Percentiles rank a stretch among this genome's conserved stretches.
phyloP scores from a whole-genome alignment of 257 asterid species.

The Sherardia arvensis region DNA sequence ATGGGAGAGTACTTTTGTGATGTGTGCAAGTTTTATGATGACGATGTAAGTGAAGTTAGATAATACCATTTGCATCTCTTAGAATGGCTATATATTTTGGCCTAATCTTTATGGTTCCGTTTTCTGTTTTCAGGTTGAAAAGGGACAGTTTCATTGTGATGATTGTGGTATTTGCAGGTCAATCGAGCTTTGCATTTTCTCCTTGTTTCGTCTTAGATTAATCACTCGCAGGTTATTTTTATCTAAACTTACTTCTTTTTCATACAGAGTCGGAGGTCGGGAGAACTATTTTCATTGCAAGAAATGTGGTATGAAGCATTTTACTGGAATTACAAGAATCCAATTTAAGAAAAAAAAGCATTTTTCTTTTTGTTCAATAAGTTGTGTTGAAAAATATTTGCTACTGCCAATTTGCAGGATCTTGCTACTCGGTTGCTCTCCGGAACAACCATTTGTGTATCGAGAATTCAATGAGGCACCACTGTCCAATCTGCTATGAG shows the following conservation, averaged over 20 bases:
- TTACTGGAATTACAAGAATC: background rate
- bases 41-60: conserved; percentile 47
- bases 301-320: conserved; percentile 62
- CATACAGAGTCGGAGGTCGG: conserved; percentile 67
- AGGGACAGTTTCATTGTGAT: conserved; percentile 86
- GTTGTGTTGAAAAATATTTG: background rate
- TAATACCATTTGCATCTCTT: background rate
- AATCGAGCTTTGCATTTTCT: conserved; percentile 8
- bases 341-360: background rate
- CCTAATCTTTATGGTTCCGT: background rate
- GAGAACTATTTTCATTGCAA: conserved; percentile 89
- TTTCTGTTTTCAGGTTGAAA: conserved; percentile 41
- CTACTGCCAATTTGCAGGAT: conserved; percentile 33
- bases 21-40: conserved; percentile 83
- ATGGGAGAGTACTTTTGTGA: conserved; percentile 95
- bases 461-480: conserved; percentile 95
- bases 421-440: conserved; percentile 65
- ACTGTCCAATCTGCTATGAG: conserved; percentile 96
- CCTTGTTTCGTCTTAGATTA: background rate
- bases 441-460: conserved; percentile 69
- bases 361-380: background rate
- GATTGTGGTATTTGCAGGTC: conserved; percentile 98
- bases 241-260: conserved; percentile 1
- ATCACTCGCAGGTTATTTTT: background rate
- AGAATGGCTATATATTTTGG: background rate